Conservation (phyloP, 1,139 yeast species). For the Debaryomycetaceae sp. region DNA sequence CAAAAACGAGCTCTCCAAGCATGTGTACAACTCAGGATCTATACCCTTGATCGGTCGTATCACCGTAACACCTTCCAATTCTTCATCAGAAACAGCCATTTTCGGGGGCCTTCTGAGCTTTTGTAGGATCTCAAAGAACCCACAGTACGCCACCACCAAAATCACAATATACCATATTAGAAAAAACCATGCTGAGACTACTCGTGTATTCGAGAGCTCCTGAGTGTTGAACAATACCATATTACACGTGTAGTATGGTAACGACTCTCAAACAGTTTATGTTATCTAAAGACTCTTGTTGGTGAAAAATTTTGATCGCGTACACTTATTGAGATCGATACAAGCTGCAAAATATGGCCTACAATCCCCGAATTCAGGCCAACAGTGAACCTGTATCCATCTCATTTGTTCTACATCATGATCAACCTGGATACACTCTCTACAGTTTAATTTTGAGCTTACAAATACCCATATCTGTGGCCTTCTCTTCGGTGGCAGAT, state of each 20-base stretch:
- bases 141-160: slow-evolving; percentile 40
- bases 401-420: too few relatives aligned
- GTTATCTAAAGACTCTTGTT: background rate
- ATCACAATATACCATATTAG: slow-evolving; percentile 47
- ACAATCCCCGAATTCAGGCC: background rate
- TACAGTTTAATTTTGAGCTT: too few relatives aligned
- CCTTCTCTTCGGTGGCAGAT: too few relatives aligned
- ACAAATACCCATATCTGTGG: too few relatives aligned
- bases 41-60: slow-evolving; percentile 81
- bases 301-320: background rate
- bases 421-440: too few relatives aligned
- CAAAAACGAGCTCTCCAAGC: slow-evolving; percentile 64
- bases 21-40: slow-evolving; percentile 69
- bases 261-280: background rate
- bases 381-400: too few relatives aligned
- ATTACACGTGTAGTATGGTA: background rate
- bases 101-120: slow-evolving; percentile 31
- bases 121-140: slow-evolving; percentile 43
- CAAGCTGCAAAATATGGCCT: background rate
- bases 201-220: slow-evolving; percentile 4
- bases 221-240: slow-evolving; percentile 1
- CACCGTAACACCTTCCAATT: slow-evolving; percentile 69
- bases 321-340: background rate
- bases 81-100: slow-evolving; percentile 10
- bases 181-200: slow-evolving; percentile 14